Percentiles rank a stretch among this genome's conserved stretches.
phyloP scores from a whole-genome alignment of 73 alveolate genomes.

The Tetrahymena malaccensis region DNA sequence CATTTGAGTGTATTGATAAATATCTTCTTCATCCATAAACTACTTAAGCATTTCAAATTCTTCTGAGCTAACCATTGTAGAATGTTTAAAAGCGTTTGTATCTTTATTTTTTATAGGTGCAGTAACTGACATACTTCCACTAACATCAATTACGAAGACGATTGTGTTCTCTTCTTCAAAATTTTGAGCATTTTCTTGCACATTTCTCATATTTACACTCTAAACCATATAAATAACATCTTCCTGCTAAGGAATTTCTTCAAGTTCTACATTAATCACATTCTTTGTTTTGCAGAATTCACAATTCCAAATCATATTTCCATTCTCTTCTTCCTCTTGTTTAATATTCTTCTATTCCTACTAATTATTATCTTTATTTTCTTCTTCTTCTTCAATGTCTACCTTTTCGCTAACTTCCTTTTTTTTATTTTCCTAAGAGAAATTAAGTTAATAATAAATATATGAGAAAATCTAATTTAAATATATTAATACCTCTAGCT shows the following conservation, averaged over 20 bases:
- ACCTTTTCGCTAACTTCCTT: background rate
- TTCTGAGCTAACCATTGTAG: background rate
- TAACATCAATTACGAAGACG: conserved; percentile 75
- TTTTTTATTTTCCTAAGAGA: background rate
- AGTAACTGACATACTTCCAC: conserved; percentile 89
- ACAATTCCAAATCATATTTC: background rate
- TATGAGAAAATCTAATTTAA: background rate
- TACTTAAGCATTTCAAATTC: background rate
- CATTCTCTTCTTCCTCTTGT: background rate
- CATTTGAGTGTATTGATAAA: background rate
- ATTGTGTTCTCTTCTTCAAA: conserved; percentile 14
- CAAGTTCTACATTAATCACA: background rate
- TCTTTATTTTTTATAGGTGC: conserved; percentile 60
- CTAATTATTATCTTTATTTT: background rate
- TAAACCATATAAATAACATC: background rate
- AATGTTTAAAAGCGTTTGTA: background rate
- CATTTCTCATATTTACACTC: background rate
- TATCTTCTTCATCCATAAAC: background rate
- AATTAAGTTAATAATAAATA: background rate
- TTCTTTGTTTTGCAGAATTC: background rate
- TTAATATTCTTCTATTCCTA: background rate
- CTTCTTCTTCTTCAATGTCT: background rate
- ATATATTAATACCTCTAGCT: background rate
- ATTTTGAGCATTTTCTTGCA: background rate
- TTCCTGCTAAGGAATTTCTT: background rate